Conservation (phyloP, 306 rosid genomes). For the Astragalus membranaceus region DNA sequence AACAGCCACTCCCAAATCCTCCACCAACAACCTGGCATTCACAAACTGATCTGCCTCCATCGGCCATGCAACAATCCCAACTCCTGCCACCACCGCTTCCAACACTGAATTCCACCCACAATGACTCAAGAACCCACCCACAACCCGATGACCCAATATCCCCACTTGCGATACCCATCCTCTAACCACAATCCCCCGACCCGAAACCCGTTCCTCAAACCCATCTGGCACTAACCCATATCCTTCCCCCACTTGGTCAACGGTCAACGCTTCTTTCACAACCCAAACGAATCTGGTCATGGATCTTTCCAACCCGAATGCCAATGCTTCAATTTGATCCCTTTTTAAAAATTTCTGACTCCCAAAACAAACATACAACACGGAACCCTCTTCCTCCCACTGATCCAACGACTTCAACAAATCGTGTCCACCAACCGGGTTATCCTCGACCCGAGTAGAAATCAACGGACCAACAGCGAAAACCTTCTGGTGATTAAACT, state of each 20-base stretch:
- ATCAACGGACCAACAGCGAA: conserved; percentile 48
- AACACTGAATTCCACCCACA: conserved; percentile 45
- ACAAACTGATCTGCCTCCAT: conserved; percentile 77
- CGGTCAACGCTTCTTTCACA: conserved; percentile 20
- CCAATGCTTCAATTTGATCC: conserved; percentile 56
- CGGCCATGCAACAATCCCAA: conserved; percentile 60
- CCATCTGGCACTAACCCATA: conserved; percentile 33
- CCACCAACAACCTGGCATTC: conserved; percentile 50
- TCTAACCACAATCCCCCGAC: conserved; percentile 37
- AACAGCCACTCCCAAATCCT: conserved; percentile 40
- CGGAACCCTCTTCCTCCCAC: conserved; percentile 47
- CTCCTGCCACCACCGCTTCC: conserved; percentile 46
- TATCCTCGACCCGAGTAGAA: background rate
- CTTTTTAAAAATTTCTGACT: conserved; percentile 50
- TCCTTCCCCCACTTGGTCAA: conserved; percentile 19
- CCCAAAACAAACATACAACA: conserved; percentile 63
- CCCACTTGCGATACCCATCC: conserved; percentile 29
- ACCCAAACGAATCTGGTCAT: conserved; percentile 52
- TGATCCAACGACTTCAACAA: conserved; percentile 46
- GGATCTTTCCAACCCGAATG: conserved; percentile 54
- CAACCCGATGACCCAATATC: conserved; percentile 17
- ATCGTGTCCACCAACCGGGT: background rate
- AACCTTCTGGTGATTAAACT: background rate
- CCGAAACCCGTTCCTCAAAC: conserved; percentile 42
- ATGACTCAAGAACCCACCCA: conserved; percentile 35